phyloP scores from a whole-genome alignment of 805 yeast species.

The Pachysolen tannophilus region DNA sequence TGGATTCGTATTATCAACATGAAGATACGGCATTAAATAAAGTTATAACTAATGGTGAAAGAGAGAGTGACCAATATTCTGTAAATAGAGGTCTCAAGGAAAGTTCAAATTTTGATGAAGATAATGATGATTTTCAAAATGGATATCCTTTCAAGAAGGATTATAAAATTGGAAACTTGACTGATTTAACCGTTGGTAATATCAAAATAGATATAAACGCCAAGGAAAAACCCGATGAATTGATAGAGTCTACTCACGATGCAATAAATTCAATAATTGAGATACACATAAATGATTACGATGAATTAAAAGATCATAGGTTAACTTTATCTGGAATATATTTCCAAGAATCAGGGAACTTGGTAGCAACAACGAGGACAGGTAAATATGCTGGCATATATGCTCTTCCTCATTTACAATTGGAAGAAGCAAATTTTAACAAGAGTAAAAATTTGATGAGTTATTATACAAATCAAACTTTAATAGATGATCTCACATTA shows the following conservation, averaged over 20 bases:
- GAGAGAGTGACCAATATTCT: slow-evolving; percentile 10
- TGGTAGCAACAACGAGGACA: slow-evolving; percentile 49
- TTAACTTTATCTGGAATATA: slow-evolving; percentile 53
- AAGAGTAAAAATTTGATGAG: slow-evolving; percentile 35
- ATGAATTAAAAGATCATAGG: slow-evolving; percentile 40
- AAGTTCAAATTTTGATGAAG: slow-evolving; percentile 6
- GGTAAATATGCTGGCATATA: slow-evolving; percentile 58
- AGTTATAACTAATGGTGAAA: slow-evolving; percentile 1
- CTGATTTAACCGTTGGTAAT: slow-evolving; percentile 17
- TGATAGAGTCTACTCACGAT: slow-evolving; percentile 31
- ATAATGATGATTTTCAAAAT: not conserved
- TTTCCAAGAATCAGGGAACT: slow-evolving; percentile 57
- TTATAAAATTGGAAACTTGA: slow-evolving; percentile 12
- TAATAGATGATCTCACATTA: slow-evolving; percentile 29
- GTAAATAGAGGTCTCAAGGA: slow-evolving; percentile 13
- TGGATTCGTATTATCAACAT: slow-evolving; percentile 4
- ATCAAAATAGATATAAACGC: slow-evolving; percentile 10
- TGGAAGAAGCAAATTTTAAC: slow-evolving; percentile 33
- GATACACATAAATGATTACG: slow-evolving; percentile 27
- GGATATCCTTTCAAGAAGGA: not conserved
- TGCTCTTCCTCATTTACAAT: slow-evolving; percentile 50
- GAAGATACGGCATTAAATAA: not conserved
- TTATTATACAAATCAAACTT: slow-evolving; percentile 35
- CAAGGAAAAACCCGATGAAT: slow-evolving; percentile 12
- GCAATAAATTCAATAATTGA: slow-evolving; percentile 16